These are phyloP conservation scores for Blastobotrys persicus DNA, from an alignment of 1,139 yeast species.

Conservation along the genomic window DNA sequence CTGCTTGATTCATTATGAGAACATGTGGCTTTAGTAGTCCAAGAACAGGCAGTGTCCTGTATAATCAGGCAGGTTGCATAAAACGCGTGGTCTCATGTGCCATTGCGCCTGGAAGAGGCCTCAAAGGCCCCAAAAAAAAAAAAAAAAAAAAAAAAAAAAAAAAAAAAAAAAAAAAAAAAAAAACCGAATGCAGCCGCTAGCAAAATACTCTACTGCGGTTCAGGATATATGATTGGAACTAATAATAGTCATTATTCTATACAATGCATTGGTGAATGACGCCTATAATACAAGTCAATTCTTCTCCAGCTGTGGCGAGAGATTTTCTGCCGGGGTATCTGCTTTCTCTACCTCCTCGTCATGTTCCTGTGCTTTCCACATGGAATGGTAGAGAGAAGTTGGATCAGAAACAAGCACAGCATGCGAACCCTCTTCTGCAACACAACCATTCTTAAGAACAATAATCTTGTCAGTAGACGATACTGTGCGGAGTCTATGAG, in stretches of 20 bases:
- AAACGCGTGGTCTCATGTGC: no score
- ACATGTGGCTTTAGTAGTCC: background rate
- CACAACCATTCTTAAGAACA: conserved; percentile 74
- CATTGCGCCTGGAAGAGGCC: no score
- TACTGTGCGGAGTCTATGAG: conserved; percentile 89
- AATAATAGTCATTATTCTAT: background rate
- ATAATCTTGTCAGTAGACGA: conserved; percentile 94
- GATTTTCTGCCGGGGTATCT: background rate
- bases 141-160: no score
- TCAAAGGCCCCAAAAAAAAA: no score
- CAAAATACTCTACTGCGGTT: no score
- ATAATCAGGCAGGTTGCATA: no score
- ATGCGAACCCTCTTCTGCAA: conserved; percentile 87
- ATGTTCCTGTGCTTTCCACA: conserved; percentile 93
- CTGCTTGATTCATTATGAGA: background rate
- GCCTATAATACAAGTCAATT: background rate
- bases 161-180: no score
- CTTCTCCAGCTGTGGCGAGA: background rate
- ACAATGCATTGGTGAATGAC: background rate
- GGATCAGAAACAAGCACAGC: conserved; percentile 30
- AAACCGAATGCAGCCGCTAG: no score
- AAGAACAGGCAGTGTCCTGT: background rate
- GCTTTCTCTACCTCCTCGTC: conserved; percentile 35
- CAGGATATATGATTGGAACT: background rate
- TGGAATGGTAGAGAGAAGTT: conserved; percentile 63